Evolutionary conservation across 495 filamentous ascomycete genomes (phyloP), one percentile per base, ranked within the genome.

Genomic region (Penicillium parvum): DNA sequence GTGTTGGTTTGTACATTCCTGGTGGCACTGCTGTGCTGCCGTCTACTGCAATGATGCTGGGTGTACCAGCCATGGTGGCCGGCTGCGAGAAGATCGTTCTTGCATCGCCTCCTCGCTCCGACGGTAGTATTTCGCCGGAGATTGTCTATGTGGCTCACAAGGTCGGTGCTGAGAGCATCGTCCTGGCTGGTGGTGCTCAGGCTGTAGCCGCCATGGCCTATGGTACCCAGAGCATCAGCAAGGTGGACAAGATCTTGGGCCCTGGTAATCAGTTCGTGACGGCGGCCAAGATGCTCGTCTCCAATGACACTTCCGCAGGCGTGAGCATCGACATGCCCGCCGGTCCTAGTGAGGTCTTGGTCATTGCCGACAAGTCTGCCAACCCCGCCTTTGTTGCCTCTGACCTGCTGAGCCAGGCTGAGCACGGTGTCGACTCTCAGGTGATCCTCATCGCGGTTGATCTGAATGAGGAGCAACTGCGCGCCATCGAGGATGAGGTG

Each of bases 221-320:
- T 41, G 82, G 82, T n/a, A 84, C 82, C 0, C 68, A 82, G 48
- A 79, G 74, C 57, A 79, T 97, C 44, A 87, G 69, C 59, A 98
- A 98, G 71, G 94, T 97, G 12, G 92, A 98, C 75, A 98, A 98
- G 81, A 96, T 98, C 54, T 79, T 98, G 4, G 92, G 92, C 1
- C 92, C 92, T 2, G 92, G 92, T 27, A 98, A 98, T 66, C 92
- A 98, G 66, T 98, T 97, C 57, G 94, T 98, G 19, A 98, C 92
- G 0, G 92, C 94, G 0, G 92, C 86, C 36, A 98, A 98, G 79
- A 98, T 98, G 92, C 68, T 86, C 43, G 92, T 98, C 6, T 82
- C 83, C 59, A 98, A 97, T 64, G 94, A 97, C 58, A 96, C 92
- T 23, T 90, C 85, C 37, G 92, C 92, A 1, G 83, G 86, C 22